Evolutionary conservation across 2,329 filamentous ascomycete species (phyloP), one percentile per base, ranked within the genome.

Genomic region (Tolypocladium amazonense): DNA sequence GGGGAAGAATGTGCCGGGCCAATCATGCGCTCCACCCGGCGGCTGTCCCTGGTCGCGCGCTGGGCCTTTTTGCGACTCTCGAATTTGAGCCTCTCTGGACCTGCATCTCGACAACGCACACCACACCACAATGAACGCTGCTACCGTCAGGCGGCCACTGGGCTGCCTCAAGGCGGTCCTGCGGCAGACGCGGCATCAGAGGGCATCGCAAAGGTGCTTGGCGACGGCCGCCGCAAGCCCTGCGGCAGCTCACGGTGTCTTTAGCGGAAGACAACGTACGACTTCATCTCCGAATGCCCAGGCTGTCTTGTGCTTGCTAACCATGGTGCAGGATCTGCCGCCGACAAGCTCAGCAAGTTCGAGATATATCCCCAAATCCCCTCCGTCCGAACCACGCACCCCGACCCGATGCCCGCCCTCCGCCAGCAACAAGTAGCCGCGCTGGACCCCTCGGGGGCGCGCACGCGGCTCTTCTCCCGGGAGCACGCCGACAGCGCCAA

Each of bases 401-500:
- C 85, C 60, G 81, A 92, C 68, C 88, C 92, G 27, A 76, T 97
- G 68, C 79, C 79, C 43, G 73, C 81, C 60, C 80, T 96, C 67
- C 86, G 87, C 66, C 72, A 81, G 57, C 76, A 83, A 59, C 90
- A 96, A 76, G 81, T 96, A 69, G 71, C 81, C 47, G 74, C 81
- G 50, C 88, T 97, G 69, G 94, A 99, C 75, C 91, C 92, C 5
- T 91, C 87, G 1, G 92, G 92, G 56, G 87, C 88, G 58, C 89
- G 93, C 62, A 88, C 87, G 52, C 84, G 85, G 38, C 86, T 99
- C 60, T 97, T 99, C 79, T 84, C 86, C 65, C 84, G 83, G 66
- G 75, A 81, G 58, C 95, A 93, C 75, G 82, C 83, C 38, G 91
- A 97, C 72, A 84, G 86, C 68, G 91, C 88, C 59, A 88, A 88